These are phyloP conservation scores for Wickerhamia fluorescens DNA, from an alignment of 805 yeast genomes.

Conservation along the genomic window DNA sequence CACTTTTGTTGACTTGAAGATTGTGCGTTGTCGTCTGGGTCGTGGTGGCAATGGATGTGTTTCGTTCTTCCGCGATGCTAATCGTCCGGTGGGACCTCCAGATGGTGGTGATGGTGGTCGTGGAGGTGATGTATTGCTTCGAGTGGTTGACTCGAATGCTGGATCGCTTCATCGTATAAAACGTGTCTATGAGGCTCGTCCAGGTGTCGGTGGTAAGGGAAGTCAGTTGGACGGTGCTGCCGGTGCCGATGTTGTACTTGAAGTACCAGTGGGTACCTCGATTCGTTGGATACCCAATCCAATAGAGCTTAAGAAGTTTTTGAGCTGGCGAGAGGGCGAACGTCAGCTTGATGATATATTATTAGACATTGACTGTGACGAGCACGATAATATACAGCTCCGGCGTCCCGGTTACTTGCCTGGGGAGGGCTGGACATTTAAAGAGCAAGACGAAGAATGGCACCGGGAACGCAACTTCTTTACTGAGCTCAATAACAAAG, in stretches of 20 bases:
- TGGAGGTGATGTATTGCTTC: conserved; percentile 84
- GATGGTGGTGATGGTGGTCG: conserved; percentile 99
- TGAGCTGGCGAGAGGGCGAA: conserved; percentile 8
- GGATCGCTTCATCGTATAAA: conserved; percentile 65
- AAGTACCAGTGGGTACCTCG: conserved; percentile 89
- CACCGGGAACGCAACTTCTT: conserved; percentile 65
- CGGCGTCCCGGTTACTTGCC: conserved; percentile 52
- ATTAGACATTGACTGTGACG: conserved; percentile 26
- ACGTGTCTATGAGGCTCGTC: conserved; percentile 61
- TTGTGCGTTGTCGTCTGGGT: conserved; percentile 67
- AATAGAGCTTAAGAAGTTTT: conserved; percentile 27
- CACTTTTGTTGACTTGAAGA: conserved; percentile 52
- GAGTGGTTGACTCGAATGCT: conserved; percentile 60
- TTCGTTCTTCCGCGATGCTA: conserved; percentile 82
- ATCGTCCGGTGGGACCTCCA: conserved; percentile 84
- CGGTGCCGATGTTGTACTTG: conserved; percentile 72
- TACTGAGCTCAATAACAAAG: conserved; percentile 52
- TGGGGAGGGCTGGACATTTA: conserved; percentile 88
- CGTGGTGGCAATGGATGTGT: conserved; percentile 85
- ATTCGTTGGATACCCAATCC: conserved; percentile 84
- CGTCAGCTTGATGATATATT: conserved; percentile 14
- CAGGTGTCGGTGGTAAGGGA: conserved; percentile 66
- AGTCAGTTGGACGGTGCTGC: conserved; percentile 80
- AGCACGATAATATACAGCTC: conserved; percentile 43
- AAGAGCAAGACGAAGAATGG: conserved; percentile 67